Evolutionary conservation across 2,329 filamentous ascomycete genomes (phyloP), one percentile per base, ranked within the genome.

Genomic region (Colletotrichum sp.): DNA sequence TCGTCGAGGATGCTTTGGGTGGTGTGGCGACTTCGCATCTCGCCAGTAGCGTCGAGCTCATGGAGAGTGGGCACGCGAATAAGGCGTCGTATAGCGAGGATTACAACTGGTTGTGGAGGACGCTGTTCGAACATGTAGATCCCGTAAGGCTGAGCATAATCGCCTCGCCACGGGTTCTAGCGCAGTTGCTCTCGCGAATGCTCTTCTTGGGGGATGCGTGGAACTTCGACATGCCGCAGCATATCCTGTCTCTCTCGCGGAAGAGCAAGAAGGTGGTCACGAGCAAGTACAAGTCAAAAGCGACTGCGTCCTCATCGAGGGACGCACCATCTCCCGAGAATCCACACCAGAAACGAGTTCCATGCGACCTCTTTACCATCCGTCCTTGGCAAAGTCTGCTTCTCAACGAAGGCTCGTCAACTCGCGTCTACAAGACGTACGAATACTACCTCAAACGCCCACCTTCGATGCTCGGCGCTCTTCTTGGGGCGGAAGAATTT

Each of bases 371-470:
- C 1, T 88, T 95, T 59, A 87, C 87, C 30, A 85, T 90, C n/a
- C 88, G 90, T 2, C 89, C 89, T 3, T 96, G 94, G 94, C 88
- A 87, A 0, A 88, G 90, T 21, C 79, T 95, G 1, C 85, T 90
- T 3, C 90, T 95, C 77, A 96, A 96, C 81, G 94, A 96, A 84
- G 93, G 94, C 10, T 95, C 93, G 0, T 95, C 92, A 6, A 89
- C 94, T n/a, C 89, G 89, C 73, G 93, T 91, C 7, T 96, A 95
- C 83, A 89, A 89, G 62, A 92, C 90, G 5, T 94, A 95, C 81
- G 92, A 95, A 79, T 95, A 93, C 83, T 94, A 93, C 79, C 86
- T 92, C 43, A 91, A 91, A 59, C 86, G 88, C 2, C 89, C 93
- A 8, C 93, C 92, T 0, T 92, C 92, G 16, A 87, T 94, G 71